A percentile compares a stretch with the other conserved stretches of the same genome.
Conservation (phyloP, 2,329 filamentous ascomycete species). For the Parascedosporium putredinis region DNA sequence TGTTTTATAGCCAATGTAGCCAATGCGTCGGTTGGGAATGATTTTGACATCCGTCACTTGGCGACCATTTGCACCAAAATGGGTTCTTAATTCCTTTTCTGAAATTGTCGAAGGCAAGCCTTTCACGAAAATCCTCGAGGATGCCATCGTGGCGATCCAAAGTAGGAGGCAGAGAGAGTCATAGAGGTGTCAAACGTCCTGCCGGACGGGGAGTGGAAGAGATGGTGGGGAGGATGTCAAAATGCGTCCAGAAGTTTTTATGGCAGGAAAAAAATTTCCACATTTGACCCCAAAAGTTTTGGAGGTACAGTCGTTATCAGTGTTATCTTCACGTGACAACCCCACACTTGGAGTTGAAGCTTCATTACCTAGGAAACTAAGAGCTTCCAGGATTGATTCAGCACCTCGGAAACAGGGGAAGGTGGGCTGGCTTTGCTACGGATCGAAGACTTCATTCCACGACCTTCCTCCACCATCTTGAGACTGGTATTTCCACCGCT, state of each 20-base stretch:
- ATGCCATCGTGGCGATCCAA: constrained; percentile 29
- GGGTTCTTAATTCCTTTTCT: constrained; percentile 76
- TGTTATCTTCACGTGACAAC: constrained; percentile 3
- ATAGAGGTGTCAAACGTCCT: constrained; percentile 1
- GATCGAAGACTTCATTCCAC: not conserved
- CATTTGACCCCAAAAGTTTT: constrained; percentile 12
- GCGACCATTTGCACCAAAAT: constrained; percentile 66
- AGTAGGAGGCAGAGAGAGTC: constrained; percentile 8
- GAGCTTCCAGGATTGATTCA: not conserved
- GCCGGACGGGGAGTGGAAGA: not conserved
- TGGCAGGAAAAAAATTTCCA: constrained; percentile 13
- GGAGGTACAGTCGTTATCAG: not conserved
- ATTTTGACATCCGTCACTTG: constrained; percentile 87
- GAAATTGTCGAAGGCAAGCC: constrained; percentile 76
- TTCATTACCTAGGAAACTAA: not conserved
- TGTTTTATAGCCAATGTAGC: constrained; percentile 88
- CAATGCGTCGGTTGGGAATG: constrained; percentile 80
- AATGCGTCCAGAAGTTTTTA: constrained; percentile 4
- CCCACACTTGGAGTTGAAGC: not conserved
- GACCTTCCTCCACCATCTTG: not conserved
- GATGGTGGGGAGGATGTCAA: too few species aligned
- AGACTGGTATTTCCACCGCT: not conserved
- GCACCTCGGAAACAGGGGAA: not conserved
- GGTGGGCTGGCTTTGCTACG: not conserved
- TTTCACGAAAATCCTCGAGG: constrained; percentile 69